Base-by-base conservation (phyloP, 345 rosid genomes). In the Brassica cretica region DNA sequence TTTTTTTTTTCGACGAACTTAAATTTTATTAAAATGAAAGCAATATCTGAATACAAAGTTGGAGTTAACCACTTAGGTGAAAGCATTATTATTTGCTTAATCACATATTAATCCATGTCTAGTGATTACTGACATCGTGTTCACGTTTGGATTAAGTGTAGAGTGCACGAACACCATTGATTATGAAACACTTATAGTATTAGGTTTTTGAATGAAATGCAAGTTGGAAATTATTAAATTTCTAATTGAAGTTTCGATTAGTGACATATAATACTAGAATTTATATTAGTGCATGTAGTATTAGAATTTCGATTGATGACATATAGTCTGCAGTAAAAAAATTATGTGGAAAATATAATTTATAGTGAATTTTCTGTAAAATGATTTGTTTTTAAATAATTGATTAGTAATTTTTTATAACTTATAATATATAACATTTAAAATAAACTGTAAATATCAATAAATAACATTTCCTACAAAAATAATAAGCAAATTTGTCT, bases 31-130 rank as follows among this genome's bases (percentile, higher is more conserved):
- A 21, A 21, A 21, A 21, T 21, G 24, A 21, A 21, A 21, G 24
- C 24, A 21, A 21, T 21, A 21, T 21, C 24, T 21, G 24, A 21
- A 21, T 21, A 21, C 24, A 21, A 21, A 21, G 24, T 21, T 21
- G 24, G 24, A 21, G 24, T 21, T 21, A 21, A 21, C 24, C 24
- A 21, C 24, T 21, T 21, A 21, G 24, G 24, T 21, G 24, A 21
- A 21, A 21, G 24, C 24, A 21, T 21, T 0, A 73, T 69, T 63
- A 53, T 51, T 67, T 49, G 55, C 64, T 78, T 62, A 68, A 25
- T 76, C 49, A 75, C 66, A 27, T 24, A 74, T 76, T 66, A 66
- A 37, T 70, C 59, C 24, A 19, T 51, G n/a, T 33, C 49, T 63
- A 69, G 55, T 76, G 68, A 30, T 44, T 60, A 41, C 33, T 55